These are phyloP conservation scores for Hypoxylon rickii DNA, from an alignment of 495 filamentous ascomycete species.

Conservation along the genomic window DNA sequence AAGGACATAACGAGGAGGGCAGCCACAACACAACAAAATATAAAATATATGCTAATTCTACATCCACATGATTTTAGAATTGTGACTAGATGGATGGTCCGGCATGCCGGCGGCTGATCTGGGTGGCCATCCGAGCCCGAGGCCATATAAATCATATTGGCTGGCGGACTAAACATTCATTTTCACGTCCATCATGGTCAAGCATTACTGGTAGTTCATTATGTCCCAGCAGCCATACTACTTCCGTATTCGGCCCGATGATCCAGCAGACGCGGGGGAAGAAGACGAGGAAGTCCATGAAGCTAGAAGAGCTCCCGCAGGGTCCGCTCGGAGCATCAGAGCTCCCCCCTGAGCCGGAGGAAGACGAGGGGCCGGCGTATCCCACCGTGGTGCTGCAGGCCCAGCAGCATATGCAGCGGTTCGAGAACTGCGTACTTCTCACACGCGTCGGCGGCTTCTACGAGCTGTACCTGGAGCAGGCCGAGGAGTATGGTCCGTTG, in stretches of 20 bases:
- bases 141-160: too few relatives aligned
- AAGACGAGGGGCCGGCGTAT: constrained; percentile 65
- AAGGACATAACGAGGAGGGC: too few relatives aligned
- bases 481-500: constrained; percentile 81
- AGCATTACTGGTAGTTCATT: too few relatives aligned
- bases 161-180: constrained; percentile 2
- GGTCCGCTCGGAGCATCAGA: too few relatives aligned
- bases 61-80: not conserved
- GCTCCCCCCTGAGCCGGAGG: constrained; percentile 43
- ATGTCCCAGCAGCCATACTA: not conserved
- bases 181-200: too few relatives aligned
- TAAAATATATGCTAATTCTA: not conserved
- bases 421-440: constrained; percentile 84
- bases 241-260: not conserved
- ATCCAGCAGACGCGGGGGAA: constrained; percentile 28
- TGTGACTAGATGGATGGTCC: constrained; percentile 33
- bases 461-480: constrained; percentile 95
- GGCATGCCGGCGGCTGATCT: constrained; percentile 35
- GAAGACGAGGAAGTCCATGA: constrained; percentile 57
- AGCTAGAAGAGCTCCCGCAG: constrained; percentile 69
- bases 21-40: too few relatives aligned
- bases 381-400: constrained; percentile 89
- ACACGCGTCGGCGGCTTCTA: constrained; percentile 95
- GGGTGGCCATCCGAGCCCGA: constrained; percentile 23
- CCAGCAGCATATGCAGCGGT: constrained; percentile 86